phyloP scores from a whole-genome alignment of 192 early-diverging fungal species.

The Piromyces sp. region DNA sequence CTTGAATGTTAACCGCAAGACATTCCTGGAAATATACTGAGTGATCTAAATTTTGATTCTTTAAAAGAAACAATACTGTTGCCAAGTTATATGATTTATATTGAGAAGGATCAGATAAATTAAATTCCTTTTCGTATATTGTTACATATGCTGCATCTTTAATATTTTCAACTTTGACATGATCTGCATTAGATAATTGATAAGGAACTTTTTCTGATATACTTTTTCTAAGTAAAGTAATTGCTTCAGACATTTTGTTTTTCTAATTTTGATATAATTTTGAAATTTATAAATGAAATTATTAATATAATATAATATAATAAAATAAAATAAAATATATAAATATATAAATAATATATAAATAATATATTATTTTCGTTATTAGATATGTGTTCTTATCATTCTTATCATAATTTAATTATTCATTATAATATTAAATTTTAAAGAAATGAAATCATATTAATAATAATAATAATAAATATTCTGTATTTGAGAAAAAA shows the following conservation, averaged over 20 bases:
- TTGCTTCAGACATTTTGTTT: neutral
- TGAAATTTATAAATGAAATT: too few species aligned
- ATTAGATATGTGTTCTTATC: too few species aligned
- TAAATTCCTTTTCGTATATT: neutral
- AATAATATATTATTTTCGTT: too few species aligned
- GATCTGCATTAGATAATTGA: neutral
- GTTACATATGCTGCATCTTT: neutral
- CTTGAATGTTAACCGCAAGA: conserved; percentile 31
- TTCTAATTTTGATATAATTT: too few species aligned
- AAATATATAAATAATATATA: too few species aligned
- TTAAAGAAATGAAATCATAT: too few species aligned
- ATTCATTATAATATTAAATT: too few species aligned
- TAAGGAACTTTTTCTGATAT: neutral
- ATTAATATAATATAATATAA: too few species aligned
- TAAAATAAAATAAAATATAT: too few species aligned
- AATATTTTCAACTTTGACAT: neutral
- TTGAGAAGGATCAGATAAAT: neutral
- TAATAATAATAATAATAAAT: too few species aligned
- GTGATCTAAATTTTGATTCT: conserved; percentile 40
- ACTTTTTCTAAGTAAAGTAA: neutral
- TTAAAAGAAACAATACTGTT: conserved; percentile 53
- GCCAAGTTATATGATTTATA: conserved; percentile 33
- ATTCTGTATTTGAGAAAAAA: too few species aligned
- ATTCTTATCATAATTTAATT: too few species aligned
- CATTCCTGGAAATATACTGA: conserved; percentile 53